A percentile compares a stretch with the other conserved stretches of the same genome.
Conservation (phyloP, 352 stramenopile species). For the Phytopythium delawarense region DNA sequence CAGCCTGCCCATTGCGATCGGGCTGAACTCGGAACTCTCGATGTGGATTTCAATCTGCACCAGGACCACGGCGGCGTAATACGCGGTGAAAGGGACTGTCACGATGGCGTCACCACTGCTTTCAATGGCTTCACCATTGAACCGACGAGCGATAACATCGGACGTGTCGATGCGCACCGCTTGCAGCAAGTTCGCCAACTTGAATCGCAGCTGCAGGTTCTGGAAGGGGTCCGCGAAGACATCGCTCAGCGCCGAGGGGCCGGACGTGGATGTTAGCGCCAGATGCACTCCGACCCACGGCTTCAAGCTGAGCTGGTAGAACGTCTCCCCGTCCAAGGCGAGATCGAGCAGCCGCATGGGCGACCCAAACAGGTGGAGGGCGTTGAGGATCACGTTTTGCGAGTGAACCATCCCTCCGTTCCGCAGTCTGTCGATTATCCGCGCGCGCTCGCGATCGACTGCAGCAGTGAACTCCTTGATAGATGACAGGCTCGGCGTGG, state of each 20-base stretch:
- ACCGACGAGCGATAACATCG: conserved; percentile 12
- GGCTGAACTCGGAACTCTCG: conserved; percentile 3
- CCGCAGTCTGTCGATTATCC: conserved; percentile 14
- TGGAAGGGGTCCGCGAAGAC: conserved; percentile 7
- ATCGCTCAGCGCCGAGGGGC: conserved; percentile 8
- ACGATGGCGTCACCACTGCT: not conserved
- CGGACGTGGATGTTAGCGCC: conserved; percentile 8
- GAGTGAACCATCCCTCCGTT: not conserved
- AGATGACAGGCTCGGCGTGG: not conserved
- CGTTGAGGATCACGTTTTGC: conserved; percentile 8
- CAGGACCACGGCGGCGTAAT: conserved; percentile 9
- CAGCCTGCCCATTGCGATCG: conserved; percentile 3
- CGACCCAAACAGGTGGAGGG: conserved; percentile 13
- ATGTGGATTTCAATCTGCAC: conserved; percentile 21
- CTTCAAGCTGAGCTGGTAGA: conserved; percentile 20
- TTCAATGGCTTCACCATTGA: not conserved
- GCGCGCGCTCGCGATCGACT: conserved; percentile 16
- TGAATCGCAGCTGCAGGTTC: conserved; percentile 14
- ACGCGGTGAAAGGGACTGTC: conserved; percentile 8
- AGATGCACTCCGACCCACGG: conserved; percentile 21
- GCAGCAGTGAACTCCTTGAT: conserved; percentile 5
- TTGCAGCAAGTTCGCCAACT: conserved; percentile 8
- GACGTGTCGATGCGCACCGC: conserved; percentile 10
- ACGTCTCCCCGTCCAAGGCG: conserved; percentile 17
- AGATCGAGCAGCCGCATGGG: conserved; percentile 19